Evolutionary conservation across 2,329 filamentous ascomycete genomes (phyloP).

Genomic region (Bipolaris gigantea): DNA sequence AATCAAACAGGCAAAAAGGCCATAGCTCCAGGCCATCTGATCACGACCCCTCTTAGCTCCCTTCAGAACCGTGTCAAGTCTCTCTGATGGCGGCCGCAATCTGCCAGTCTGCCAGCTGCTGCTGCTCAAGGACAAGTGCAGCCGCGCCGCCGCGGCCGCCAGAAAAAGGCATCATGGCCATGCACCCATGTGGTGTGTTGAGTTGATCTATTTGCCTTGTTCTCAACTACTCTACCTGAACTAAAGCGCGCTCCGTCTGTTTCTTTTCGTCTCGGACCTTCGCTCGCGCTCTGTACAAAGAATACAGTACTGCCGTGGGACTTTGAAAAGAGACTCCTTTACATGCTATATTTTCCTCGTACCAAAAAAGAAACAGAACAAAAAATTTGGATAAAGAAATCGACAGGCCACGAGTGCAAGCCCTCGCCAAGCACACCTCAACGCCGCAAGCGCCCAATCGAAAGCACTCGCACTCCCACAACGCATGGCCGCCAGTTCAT

Average conservation of each 20-base stretch:
- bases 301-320: slow-evolving; percentile 15
- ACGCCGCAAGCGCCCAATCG: slow-evolving; percentile 34
- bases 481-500: slow-evolving; percentile 25
- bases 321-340: slow-evolving; percentile 28
- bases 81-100: not conserved
- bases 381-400: slow-evolving; percentile 26
- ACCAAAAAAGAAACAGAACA: slow-evolving; percentile 9
- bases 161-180: not conserved
- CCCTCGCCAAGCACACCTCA: slow-evolving; percentile 20
- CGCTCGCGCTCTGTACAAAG: slow-evolving; percentile 13
- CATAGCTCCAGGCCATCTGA: slow-evolving; percentile 13
- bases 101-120: not conserved
- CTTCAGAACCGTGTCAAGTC: slow-evolving; percentile 2
- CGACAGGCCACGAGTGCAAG: slow-evolving; percentile 29
- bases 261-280: slow-evolving; percentile 4
- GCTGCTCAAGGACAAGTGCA: not conserved
- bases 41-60: slow-evolving; percentile 8
- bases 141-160: not conserved
- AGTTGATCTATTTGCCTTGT: slow-evolving; percentile 26
- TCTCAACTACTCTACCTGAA: slow-evolving; percentile 25
- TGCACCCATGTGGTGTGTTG: slow-evolving; percentile 8
- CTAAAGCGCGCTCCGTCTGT: slow-evolving; percentile 15
- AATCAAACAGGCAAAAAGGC: slow-evolving; percentile 15
- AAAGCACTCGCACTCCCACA: slow-evolving; percentile 21
- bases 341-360: slow-evolving; percentile 36